Evolutionary conservation across 176 grass and related monocot genomes (phyloP).

Genomic region (Carex cristatella): DNA sequence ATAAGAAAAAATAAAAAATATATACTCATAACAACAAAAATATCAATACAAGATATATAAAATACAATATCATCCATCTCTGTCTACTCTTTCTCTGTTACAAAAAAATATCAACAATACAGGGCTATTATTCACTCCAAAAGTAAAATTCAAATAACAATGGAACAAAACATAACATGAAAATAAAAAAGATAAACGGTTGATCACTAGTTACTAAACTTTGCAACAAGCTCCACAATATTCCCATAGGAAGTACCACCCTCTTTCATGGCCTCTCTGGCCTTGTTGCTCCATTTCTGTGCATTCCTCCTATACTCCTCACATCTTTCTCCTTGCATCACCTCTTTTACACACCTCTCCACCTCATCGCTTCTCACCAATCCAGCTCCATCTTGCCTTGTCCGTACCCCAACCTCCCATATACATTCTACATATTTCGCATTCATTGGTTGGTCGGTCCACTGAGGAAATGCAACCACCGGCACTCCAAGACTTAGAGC

Average conservation of each 20-base stretch:
- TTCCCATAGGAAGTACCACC: too few relatives aligned
- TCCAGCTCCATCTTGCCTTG: neutral
- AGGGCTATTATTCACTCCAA: too few relatives aligned
- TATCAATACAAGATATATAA: too few relatives aligned
- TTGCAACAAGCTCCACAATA: too few relatives aligned
- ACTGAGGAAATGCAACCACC: constrained; percentile 5
- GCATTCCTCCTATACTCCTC: neutral
- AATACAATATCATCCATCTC: too few relatives aligned
- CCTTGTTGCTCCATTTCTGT: constrained; percentile 14
- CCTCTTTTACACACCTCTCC: neutral
- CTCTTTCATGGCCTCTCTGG: neutral
- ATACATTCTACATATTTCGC: neutral
- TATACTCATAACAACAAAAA: too few relatives aligned
- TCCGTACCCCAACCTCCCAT: constrained; percentile 1
- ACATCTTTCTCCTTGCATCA: constrained; percentile 32
- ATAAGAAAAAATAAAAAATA: too few relatives aligned
- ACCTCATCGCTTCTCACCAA: neutral
- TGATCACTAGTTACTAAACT: too few relatives aligned
- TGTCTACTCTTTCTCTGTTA: too few relatives aligned
- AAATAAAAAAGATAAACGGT: neutral
- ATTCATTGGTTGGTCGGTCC: neutral
- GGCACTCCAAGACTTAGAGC: neutral
- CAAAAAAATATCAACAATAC: too few relatives aligned
- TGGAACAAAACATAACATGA: too few relatives aligned
- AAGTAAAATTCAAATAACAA: too few relatives aligned